Evolutionary conservation across 352 stramenopile genomes (phyloP), one percentile per base, ranked within the genome.

Genomic region (Phytophthora parvispora): DNA sequence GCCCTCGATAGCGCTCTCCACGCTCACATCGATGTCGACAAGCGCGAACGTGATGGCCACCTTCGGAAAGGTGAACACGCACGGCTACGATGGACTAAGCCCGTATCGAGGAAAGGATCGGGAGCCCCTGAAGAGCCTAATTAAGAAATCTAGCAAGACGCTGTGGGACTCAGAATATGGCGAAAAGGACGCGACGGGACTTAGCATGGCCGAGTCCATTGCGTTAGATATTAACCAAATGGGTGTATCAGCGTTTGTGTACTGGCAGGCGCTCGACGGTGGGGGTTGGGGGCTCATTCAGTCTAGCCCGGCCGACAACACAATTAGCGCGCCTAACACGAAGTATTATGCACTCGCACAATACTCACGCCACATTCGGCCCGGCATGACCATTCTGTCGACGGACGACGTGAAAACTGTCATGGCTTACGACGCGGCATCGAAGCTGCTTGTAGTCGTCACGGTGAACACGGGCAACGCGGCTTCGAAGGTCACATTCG

Each of bases 101-200:
- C 68, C 81, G 13, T 90, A 88, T 40, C 77, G 78, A 25, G 80
- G 79, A 22, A 38, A 60, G 8, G 73, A 84, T 59, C 78, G 80
- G 9, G 66, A 20, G 4, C 50, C 74, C 9, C 62, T 91, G 49
- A 80, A 74, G 27, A 66, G 55, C 6, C 65, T 87, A 3, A 49
- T 61, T 32, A 66, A 47, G 20, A 65, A 71, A 9, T 61, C 72
- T 1, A 60, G 60, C 18, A 91, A 84, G 56, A 75, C 61, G 25
- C 57, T 91, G 0, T 91, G 83, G 80, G 80, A 91, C 55, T 91
- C 83, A 1, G 83, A 91, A 52, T 85, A 91, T 51, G 80, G 80
- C 8, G 83, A 91, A 42, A 70, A 56, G 10, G 83, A 91, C 32
- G 78, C 40, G 2, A 75, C 73, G 9, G 83, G 80, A 24, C 48